These are phyloP conservation scores for Amanita fuliginea DNA, from an alignment of 768 basidiomycete species.

Conservation along the genomic window DNA sequence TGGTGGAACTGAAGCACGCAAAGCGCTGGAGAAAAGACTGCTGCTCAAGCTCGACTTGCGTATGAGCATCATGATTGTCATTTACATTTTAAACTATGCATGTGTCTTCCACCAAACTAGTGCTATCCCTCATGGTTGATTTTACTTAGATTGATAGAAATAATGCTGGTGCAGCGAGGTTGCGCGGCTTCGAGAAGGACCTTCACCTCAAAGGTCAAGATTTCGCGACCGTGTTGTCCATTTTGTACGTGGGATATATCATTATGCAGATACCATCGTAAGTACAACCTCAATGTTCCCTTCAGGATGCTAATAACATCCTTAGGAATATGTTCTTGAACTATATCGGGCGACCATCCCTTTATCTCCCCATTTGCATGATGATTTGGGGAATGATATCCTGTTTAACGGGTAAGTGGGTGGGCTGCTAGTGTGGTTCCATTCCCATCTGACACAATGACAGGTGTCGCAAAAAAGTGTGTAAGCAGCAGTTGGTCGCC, in stretches of 20 bases:
- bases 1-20: conserved; percentile 33
- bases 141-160: conserved; percentile 57
- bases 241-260: conserved; percentile 66
- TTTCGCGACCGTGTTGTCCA: conserved; percentile 57
- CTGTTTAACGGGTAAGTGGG: conserved; percentile 33
- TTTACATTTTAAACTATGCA: conserved; percentile 43
- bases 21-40: conserved; percentile 38
- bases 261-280: conserved; percentile 75
- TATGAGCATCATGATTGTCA: conserved; percentile 41
- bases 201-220: conserved; percentile 44
- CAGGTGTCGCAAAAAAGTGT: conserved; percentile 31
- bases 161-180: conserved; percentile 66
- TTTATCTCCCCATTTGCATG: conserved; percentile 63
- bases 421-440: not conserved
- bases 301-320: not conserved
- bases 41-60: conserved; percentile 45
- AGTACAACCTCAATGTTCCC: conserved; percentile 14
- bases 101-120: conserved; percentile 4
- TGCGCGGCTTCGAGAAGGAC: conserved; percentile 63
- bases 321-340: conserved; percentile 68
- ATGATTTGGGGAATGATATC: conserved; percentile 61
- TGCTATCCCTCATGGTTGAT: not conserved
- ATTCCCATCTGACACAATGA: not conserved
- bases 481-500: not conserved
- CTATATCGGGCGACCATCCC: conserved; percentile 54